Conservation (phyloP, 108 stramenopile genomes). For the Craspedostauros australis region DNA sequence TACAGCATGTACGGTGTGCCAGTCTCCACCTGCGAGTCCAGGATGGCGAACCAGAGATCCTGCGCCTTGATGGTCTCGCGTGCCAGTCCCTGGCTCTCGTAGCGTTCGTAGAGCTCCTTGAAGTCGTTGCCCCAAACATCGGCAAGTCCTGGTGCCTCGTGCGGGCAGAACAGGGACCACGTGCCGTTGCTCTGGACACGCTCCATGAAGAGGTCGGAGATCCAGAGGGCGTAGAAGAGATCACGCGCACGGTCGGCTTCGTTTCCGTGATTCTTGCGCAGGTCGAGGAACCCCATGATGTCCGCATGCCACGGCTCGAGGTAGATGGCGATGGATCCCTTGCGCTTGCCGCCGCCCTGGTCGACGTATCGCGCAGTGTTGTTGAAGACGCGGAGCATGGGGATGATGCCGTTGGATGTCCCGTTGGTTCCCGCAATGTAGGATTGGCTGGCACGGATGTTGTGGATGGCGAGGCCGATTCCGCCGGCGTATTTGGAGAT, state of each 20-base stretch:
- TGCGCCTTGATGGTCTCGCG: slow-evolving; percentile 92
- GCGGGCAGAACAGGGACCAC: slow-evolving; percentile 96
- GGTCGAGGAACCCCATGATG: slow-evolving; percentile 92
- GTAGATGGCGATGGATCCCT: slow-evolving; percentile 97
- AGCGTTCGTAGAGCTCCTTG: slow-evolving; percentile 88
- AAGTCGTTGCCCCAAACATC: slow-evolving; percentile 90
- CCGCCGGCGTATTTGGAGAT: slow-evolving; percentile 99
- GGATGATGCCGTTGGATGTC: slow-evolving; percentile 97
- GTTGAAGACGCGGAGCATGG: slow-evolving; percentile 99
- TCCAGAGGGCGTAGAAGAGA: slow-evolving; percentile 98
- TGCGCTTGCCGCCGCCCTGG: slow-evolving; percentile 99
- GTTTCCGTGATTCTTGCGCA: slow-evolving; percentile 99
- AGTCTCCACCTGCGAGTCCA: slow-evolving; percentile 98
- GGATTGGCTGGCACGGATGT: slow-evolving; percentile 87
- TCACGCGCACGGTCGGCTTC: slow-evolving; percentile 95
- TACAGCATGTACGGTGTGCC: slow-evolving; percentile 99
- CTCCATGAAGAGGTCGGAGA: slow-evolving; percentile 99
- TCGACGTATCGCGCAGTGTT: slow-evolving; percentile 98
- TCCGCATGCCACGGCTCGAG: slow-evolving; percentile 99
- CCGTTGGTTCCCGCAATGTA: slow-evolving; percentile 99
- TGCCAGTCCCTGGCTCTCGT: slow-evolving; percentile 90
- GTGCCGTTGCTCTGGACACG: slow-evolving; percentile 87
- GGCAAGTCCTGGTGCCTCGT: slow-evolving; percentile 94
- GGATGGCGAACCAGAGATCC: slow-evolving; percentile 96
- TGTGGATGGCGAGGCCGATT: slow-evolving; percentile 93